These are phyloP conservation scores for Eucalyptus viminalis DNA, from an alignment of 345 rosid genomes.

Conservation along the genomic window DNA sequence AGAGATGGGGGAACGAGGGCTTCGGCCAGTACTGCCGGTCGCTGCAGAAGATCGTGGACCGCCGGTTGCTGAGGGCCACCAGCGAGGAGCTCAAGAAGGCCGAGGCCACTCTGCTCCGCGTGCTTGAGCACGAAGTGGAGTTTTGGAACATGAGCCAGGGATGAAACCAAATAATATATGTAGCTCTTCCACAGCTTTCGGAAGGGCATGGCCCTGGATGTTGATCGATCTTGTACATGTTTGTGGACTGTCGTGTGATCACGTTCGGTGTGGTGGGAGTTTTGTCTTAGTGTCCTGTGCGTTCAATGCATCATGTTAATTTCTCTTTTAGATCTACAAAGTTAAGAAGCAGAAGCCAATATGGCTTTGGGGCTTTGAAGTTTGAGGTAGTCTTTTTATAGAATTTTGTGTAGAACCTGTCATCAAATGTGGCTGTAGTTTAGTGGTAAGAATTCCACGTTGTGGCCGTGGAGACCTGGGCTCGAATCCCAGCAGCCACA, in stretches of 20 bases:
- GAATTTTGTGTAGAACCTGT: rapidly evolving
- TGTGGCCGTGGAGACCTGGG: constrained; percentile 94
- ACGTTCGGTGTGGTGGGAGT: not conserved
- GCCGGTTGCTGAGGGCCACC: constrained; percentile 41
- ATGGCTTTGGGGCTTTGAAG: too few species aligned
- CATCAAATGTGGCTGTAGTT: constrained; percentile 42
- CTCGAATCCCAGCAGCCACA: constrained; percentile 86
- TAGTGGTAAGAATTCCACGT: constrained; percentile 79
- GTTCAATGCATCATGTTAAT: not conserved
- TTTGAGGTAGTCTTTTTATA: rapidly evolving
- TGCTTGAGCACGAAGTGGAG: constrained; percentile 59
- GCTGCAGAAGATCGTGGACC: constrained; percentile 36
- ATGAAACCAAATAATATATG: not conserved
- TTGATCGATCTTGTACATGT: not conserved
- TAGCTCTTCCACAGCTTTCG: not conserved
- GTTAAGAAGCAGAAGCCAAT: too few species aligned
- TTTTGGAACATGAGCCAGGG: constrained; percentile 44
- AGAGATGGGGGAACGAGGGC: constrained; percentile 72
- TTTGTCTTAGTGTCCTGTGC: not conserved
- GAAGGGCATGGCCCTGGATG: not conserved
- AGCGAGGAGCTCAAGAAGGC: constrained; percentile 26
- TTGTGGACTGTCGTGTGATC: not conserved
- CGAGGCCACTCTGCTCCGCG: constrained; percentile 32
- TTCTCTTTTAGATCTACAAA: not conserved
- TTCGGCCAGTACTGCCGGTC: constrained; percentile 45